These are phyloP conservation scores for Cyclotella choctawhatcheeana DNA, from an alignment of 108 stramenopile genomes.

Conservation along the genomic window DNA sequence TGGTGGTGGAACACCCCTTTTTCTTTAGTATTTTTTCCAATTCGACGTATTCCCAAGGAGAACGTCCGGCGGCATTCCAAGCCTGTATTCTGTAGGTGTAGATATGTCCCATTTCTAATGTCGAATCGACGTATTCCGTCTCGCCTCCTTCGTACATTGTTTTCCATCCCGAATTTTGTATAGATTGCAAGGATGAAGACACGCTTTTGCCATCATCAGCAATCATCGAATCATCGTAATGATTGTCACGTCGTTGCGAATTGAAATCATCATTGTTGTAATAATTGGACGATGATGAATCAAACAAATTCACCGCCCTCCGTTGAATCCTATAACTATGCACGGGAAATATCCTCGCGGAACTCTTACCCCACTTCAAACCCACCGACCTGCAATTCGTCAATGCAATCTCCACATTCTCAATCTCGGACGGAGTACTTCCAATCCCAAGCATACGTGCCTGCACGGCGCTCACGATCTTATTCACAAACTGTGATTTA, in stretches of 20 bases:
- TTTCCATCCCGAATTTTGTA: conserved; percentile 29
- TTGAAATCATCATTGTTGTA: too few species aligned
- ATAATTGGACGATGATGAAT: too few species aligned
- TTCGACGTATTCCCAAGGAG: conserved; percentile 51
- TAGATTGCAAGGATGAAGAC: background rate
- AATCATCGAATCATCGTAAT: background rate
- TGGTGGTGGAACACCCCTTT: conserved; percentile 44
- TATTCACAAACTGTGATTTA: conserved; percentile 40
- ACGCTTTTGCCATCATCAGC: background rate
- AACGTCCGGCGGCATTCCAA: conserved; percentile 59
- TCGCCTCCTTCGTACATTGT: conserved; percentile 49
- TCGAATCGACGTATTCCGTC: conserved; percentile 48
- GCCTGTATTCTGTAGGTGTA: conserved; percentile 61
- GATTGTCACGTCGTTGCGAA: too few species aligned
- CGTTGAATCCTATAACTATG: conserved; percentile 70
- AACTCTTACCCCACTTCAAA: conserved; percentile 39
- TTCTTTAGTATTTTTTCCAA: conserved; percentile 34
- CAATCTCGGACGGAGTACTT: conserved; percentile 21
- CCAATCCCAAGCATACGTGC: conserved; percentile 63
- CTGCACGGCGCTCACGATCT: conserved; percentile 51
- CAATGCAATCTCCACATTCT: conserved; percentile 13
- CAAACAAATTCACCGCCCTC: conserved; percentile 36
- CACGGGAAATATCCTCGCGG: conserved; percentile 53
- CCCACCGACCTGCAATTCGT: conserved; percentile 42
- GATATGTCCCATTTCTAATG: conserved; percentile 38